Conservation (phyloP, 2,329 filamentous ascomycete genomes). For the Xylariaceae sp. region DNA sequence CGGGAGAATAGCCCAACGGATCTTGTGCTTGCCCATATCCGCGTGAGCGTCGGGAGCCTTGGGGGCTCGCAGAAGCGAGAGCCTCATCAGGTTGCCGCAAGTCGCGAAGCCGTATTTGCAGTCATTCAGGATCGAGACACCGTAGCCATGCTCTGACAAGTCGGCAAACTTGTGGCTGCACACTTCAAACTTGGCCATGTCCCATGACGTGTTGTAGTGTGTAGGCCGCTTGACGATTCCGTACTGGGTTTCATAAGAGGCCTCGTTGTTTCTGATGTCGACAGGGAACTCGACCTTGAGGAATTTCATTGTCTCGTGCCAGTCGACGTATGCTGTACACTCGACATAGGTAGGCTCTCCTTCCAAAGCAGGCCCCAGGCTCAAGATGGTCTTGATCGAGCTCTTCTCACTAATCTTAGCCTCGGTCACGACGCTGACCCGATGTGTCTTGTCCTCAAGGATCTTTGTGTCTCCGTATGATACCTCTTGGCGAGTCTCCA, state of each 20-base stretch:
- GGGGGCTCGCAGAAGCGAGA: slow-evolving; percentile 76
- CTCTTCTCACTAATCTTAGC: slow-evolving; percentile 84
- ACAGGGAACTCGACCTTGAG: slow-evolving; percentile 98
- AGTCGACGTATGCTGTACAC: slow-evolving; percentile 81
- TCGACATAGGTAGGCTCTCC: slow-evolving; percentile 65
- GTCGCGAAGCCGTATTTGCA: slow-evolving; percentile 96
- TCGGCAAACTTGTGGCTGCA: slow-evolving; percentile 95
- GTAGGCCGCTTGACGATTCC: slow-evolving; percentile 84
- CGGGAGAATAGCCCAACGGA: slow-evolving; percentile 85
- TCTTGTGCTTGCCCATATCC: slow-evolving; percentile 84
- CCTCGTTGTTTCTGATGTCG: slow-evolving; percentile 82
- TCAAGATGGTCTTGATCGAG: slow-evolving; percentile 80
- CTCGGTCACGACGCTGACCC: slow-evolving; percentile 73
- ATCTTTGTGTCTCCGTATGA: slow-evolving; percentile 61
- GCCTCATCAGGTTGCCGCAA: slow-evolving; percentile 78
- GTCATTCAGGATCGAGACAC: slow-evolving; percentile 89
- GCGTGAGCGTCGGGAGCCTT: slow-evolving; percentile 91
- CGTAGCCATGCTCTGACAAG: slow-evolving; percentile 78
- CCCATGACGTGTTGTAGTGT: slow-evolving; percentile 96
- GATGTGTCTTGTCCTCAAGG: slow-evolving; percentile 62
- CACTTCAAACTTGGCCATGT: slow-evolving; percentile 97
- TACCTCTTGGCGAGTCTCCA: slow-evolving; percentile 77
- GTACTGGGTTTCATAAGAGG: slow-evolving; percentile 91
- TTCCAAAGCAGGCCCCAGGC: slow-evolving; percentile 60
- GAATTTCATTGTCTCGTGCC: slow-evolving; percentile 96